phyloP scores from a whole-genome alignment of 805 yeast genomes.

The Lipomyces japonicus region DNA sequence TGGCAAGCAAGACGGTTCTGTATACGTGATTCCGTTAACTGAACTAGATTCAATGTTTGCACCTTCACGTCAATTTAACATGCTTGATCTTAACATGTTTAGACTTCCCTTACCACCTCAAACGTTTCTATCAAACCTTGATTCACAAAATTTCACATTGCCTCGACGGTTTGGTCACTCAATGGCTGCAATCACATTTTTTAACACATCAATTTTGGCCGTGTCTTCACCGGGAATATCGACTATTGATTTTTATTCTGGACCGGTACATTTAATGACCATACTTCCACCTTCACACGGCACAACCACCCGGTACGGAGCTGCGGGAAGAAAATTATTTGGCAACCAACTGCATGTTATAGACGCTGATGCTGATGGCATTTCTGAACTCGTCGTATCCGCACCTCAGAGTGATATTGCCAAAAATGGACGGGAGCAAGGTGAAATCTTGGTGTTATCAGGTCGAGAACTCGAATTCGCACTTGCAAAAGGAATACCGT shows the following conservation, averaged over 20 bases:
- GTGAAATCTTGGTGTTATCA: slow-evolving; percentile 24
- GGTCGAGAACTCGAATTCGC: slow-evolving; percentile 18
- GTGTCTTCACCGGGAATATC: slow-evolving; percentile 55
- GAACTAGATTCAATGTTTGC: slow-evolving; percentile 19
- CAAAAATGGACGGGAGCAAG: slow-evolving; percentile 36
- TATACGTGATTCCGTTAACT: slow-evolving; percentile 23
- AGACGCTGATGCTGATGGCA: slow-evolving; percentile 42
- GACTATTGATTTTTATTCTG: slow-evolving; percentile 38
- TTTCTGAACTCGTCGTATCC: slow-evolving; percentile 45
- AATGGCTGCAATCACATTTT: slow-evolving; percentile 36
- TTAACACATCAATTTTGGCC: slow-evolving; percentile 41
- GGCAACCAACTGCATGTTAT: slow-evolving; percentile 39
- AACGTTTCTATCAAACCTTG: neutral
- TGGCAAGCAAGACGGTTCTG: slow-evolving; percentile 17
- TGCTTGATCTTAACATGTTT: neutral
- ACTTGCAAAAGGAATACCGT: slow-evolving; percentile 14
- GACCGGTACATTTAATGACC: slow-evolving; percentile 18
- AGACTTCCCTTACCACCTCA: slow-evolving; percentile 8
- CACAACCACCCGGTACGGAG: slow-evolving; percentile 39
- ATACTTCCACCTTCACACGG: slow-evolving; percentile 34
- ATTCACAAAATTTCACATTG: slow-evolving; percentile 24
- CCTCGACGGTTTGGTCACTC: slow-evolving; percentile 46
- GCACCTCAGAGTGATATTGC: slow-evolving; percentile 45
- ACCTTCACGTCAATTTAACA: neutral
- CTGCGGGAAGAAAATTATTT: slow-evolving; percentile 44